phyloP scores from a whole-genome alignment of 495 filamentous ascomycete species.

The Hyaloscypha variabilis region DNA sequence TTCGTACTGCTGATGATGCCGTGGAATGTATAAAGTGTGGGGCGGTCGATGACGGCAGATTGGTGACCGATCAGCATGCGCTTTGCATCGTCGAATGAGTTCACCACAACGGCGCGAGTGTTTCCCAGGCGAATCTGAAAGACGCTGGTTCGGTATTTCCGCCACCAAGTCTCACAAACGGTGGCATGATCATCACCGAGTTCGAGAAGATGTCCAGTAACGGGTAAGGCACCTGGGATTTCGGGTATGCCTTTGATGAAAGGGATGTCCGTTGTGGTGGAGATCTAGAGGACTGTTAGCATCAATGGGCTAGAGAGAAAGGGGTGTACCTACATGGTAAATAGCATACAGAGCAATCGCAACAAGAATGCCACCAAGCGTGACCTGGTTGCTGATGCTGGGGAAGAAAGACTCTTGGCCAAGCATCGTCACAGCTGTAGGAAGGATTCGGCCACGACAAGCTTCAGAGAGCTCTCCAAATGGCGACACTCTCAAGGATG shows the following conservation, averaged over 20 bases:
- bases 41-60: constrained; percentile 49
- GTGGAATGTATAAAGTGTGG: constrained; percentile 52
- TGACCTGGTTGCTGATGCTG: constrained; percentile 15
- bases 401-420: constrained; percentile 10
- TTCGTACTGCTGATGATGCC: constrained; percentile 50
- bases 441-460: neutral
- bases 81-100: constrained; percentile 49
- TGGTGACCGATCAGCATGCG: constrained; percentile 50
- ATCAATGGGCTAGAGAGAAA: neutral
- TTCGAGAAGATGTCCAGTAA: constrained; percentile 40
- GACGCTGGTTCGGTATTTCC: constrained; percentile 51
- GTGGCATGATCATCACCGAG: constrained; percentile 60
- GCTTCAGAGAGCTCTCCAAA: neutral
- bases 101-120: constrained; percentile 50
- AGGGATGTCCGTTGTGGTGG: constrained; percentile 22
- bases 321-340: constrained; percentile 12
- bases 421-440: neutral
- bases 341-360: constrained; percentile 10
- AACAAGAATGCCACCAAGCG: neutral
- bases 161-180: constrained; percentile 55
- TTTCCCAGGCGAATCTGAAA: constrained; percentile 60
- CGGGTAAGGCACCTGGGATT: constrained; percentile 17
- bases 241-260: constrained; percentile 26
- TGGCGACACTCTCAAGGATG: neutral
- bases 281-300: constrained; percentile 9